Evolutionary conservation across 1,284 basidiomycete species (phyloP).

Genomic region (Moniliella sp.): DNA sequence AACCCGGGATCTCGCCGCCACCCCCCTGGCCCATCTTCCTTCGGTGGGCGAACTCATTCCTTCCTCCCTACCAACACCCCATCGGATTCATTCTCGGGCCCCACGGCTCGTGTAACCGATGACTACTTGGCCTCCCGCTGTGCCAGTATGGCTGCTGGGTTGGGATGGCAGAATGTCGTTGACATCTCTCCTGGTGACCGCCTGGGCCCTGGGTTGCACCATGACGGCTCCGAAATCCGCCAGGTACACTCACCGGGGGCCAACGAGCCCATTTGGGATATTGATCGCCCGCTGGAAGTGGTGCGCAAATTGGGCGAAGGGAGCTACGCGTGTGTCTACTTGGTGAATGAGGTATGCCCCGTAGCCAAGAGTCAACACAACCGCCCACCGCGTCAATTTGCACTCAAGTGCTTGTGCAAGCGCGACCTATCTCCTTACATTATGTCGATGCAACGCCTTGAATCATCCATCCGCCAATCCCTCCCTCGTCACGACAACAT

Average conservation of each 20-base stretch:
- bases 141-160: neutral
- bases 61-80: too few species aligned
- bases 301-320: slow-evolving; percentile 25
- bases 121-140: neutral
- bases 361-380: neutral
- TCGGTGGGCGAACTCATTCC: too few species aligned
- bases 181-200: slow-evolving; percentile 25
- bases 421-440: slow-evolving; percentile 22
- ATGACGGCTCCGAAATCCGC: slow-evolving; percentile 21
- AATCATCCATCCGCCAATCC: slow-evolving; percentile 76
- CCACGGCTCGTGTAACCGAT: neutral
- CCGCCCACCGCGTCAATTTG: slow-evolving; percentile 46
- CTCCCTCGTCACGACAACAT: slow-evolving; percentile 77
- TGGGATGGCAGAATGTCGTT: slow-evolving; percentile 2
- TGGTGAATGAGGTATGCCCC: slow-evolving; percentile 18
- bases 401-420: slow-evolving; percentile 79
- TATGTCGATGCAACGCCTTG: slow-evolving; percentile 26
- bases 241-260: slow-evolving; percentile 24
- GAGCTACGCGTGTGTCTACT: slow-evolving; percentile 30
- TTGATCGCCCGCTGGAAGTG: slow-evolving; percentile 17
- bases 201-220: slow-evolving; percentile 24
- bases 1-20: too few species aligned
- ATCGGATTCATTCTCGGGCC: too few species aligned
- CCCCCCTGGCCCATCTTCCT: too few species aligned
- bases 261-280: slow-evolving; percentile 15